Base-by-base conservation (phyloP, 2,329 filamentous ascomycete species). In the Peltaster fructicola region DNA sequence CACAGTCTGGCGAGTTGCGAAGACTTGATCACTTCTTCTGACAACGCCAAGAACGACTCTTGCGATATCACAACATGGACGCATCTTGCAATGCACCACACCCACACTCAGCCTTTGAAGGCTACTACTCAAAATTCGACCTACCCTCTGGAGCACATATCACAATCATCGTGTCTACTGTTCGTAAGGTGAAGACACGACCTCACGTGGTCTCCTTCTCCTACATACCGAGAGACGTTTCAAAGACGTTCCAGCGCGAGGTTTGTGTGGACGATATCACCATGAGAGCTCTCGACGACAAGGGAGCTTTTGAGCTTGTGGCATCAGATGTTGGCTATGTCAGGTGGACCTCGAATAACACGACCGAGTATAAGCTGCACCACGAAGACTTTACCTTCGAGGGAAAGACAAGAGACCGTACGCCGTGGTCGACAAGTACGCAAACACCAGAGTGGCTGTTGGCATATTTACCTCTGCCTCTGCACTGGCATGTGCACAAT, bases 401-500 rank as follows among this genome's bases (percentile, higher is more conserved):
- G 17, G 54, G 52, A 2, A 52, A 45, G n/a, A 50, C 54, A 1
- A 48, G 36, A 2, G 39, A 39, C 1, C 46, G 47, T 12, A 53
- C 44, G 2, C 43, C 52, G 3, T 61, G 58, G 57, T 43, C 37
- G 8, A 24, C 32, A 8, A 18, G 35, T 9, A 44, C 36, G 7
- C 40, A 42, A 11, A 60, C 56, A 2, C 59, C 59, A 1, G 59
- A 62, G 33, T 51, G 52, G 18, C 45, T 44, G 31, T 45, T 63
- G n/a, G 50, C 54, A 4, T 30, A 52, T 11, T 43, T 63, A 0
- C 57, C 57, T 1, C 39, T 63, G 1, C 59, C 59, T 2, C 38
- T 63, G 2, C 59, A 63, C 31, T 63, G 59, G 59, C 57, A 62
- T 32, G 59, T 63, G 4, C 55, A 61, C 15, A 56, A 54, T 2